A percentile compares a stretch with the other conserved stretches of the same genome.
Conservation (phyloP, 1,139 yeast species). For the Kodamaea arcana region DNA sequence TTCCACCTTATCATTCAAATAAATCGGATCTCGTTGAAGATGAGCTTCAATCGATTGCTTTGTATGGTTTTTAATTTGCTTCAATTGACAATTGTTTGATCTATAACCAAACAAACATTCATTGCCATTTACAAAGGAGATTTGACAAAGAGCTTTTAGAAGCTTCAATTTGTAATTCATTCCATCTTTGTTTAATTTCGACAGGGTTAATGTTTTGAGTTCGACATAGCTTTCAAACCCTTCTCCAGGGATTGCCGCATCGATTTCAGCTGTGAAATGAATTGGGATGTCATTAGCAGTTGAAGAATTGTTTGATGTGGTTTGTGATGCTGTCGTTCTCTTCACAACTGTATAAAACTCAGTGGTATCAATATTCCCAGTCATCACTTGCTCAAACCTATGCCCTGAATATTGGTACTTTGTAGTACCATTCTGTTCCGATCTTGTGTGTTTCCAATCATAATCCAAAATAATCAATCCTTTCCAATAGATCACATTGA, state of each 20-base stretch:
- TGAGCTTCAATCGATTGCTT: constrained; percentile 13
- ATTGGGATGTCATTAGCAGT: constrained; percentile 12
- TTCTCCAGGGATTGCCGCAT: constrained; percentile 12
- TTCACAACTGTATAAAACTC: constrained; percentile 17
- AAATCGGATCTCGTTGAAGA: constrained; percentile 13
- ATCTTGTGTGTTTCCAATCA: constrained; percentile 15
- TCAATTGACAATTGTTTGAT: constrained; percentile 14
- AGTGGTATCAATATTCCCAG: constrained; percentile 8
- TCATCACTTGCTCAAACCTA: constrained; percentile 20
- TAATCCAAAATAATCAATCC: constrained; percentile 19
- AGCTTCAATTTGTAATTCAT: constrained; percentile 10
- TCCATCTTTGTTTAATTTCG: constrained; percentile 5
- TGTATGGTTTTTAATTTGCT: constrained; percentile 17
- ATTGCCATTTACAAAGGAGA: constrained; percentile 16
- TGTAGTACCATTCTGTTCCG: constrained; percentile 3
- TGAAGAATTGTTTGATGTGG: background rate
- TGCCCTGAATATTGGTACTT: constrained; percentile 21
- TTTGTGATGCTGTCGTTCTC: constrained; percentile 4
- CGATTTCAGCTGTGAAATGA: constrained; percentile 23
- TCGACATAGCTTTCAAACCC: constrained; percentile 11
- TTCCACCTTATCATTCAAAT: constrained; percentile 10
- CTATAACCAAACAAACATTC: constrained; percentile 21
- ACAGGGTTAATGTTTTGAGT: constrained; percentile 19
- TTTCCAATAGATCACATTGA: constrained; percentile 20
- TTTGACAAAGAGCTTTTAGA: constrained; percentile 20